phyloP scores from a whole-genome alignment of 257 asterid genomes.

The Jacaranda mimosifolia region DNA sequence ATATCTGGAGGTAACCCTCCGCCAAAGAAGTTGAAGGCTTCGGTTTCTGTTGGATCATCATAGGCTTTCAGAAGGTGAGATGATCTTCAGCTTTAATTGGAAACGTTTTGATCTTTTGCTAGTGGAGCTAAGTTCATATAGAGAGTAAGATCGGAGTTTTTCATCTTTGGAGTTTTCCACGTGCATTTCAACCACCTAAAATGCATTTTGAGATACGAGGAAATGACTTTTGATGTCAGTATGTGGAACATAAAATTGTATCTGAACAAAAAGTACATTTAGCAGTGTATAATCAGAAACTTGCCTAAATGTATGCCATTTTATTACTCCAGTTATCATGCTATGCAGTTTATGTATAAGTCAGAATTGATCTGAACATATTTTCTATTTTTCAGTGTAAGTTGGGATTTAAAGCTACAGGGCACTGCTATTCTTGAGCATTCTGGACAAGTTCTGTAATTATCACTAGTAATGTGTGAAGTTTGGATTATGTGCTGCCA shows the following conservation, averaged over 20 bases:
- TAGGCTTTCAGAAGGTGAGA: slow-evolving; percentile 31
- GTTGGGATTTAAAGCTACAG: not conserved
- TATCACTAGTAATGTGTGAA: not conserved
- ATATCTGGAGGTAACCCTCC: slow-evolving; percentile 78
- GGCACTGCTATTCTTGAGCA: not conserved
- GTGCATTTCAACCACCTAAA: not conserved
- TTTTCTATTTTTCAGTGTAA: not conserved
- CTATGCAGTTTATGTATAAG: not conserved
- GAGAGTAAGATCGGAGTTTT: not conserved
- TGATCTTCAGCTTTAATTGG: not conserved
- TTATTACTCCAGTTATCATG: not conserved
- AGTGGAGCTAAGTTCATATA: slow-evolving; percentile 27
- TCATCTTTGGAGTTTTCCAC: not conserved
- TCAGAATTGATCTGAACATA: not conserved
- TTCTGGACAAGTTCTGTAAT: not conserved
- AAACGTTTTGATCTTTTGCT: not conserved
- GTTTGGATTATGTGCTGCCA: too few relatives aligned
- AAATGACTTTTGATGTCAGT: not conserved
- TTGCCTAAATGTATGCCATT: slow-evolving; percentile 18
- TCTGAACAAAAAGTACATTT: not conserved
- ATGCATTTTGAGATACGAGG: not conserved
- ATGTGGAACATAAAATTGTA: slow-evolving; percentile 8
- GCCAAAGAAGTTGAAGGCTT: slow-evolving; percentile 60
- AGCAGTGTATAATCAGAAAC: slow-evolving; percentile 16
- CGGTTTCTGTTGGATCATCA: slow-evolving; percentile 41